Conservation (phyloP, 257 asterid species). For the Solanum gandarillasii region DNA sequence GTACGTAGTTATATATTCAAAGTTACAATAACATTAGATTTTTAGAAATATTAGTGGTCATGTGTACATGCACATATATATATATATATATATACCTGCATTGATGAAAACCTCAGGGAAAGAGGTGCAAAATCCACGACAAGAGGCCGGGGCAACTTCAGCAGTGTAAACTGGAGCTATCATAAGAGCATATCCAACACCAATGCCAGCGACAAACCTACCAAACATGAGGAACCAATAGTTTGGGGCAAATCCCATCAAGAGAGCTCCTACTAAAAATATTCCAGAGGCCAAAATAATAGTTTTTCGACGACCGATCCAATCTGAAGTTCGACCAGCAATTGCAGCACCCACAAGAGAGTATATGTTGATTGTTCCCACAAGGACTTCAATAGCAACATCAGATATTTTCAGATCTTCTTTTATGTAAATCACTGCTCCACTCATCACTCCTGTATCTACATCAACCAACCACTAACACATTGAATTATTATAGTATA, state of each 20-base stretch:
- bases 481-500: not conserved
- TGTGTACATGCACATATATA: no score
- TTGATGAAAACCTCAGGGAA: conserved; percentile 1
- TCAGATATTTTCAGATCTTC: conserved; percentile 20
- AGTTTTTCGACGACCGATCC: conserved; percentile 28
- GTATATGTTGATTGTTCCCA: conserved; percentile 24
- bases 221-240: conserved; percentile 9
- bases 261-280: conserved; percentile 26
- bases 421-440: not conserved
- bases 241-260: conserved; percentile 32
- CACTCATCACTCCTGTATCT: not conserved
- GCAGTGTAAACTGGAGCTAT: not conserved
- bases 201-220: not conserved
- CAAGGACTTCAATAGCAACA: conserved; percentile 20
- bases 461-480: not conserved
- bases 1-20: no score
- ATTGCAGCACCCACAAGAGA: conserved; percentile 28
- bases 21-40: no score
- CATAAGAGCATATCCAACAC: not conserved
- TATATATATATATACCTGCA: not conserved
- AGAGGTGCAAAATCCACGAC: not conserved
- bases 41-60: no score
- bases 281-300: not conserved
- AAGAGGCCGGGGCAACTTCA: not conserved
- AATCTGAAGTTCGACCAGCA: conserved; percentile 21